phyloP scores from a whole-genome alignment of 75 land plant genomes.

The Selaginella tamariscina region DNA sequence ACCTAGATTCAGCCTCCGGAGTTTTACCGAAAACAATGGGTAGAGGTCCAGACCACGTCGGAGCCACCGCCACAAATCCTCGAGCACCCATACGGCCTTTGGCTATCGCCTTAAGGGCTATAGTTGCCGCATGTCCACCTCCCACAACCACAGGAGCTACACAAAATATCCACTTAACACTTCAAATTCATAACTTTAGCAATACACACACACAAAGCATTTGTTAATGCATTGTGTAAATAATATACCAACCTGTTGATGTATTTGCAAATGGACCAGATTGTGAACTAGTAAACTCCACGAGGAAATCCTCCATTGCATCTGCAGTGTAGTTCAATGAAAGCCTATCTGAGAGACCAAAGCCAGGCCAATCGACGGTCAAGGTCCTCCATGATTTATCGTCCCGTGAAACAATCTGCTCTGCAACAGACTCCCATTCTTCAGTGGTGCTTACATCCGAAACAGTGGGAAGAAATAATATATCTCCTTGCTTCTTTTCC shows the following conservation, averaged over 20 bases:
- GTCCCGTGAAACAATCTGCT: conserved; percentile 38
- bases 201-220: no score
- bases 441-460: conserved; percentile 99
- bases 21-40: conserved; percentile 95
- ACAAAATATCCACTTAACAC: conserved; percentile 17
- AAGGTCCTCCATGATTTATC: conserved; percentile 46
- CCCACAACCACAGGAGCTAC: conserved; percentile 60
- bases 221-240: no score
- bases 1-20: conserved; percentile 81
- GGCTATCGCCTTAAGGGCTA: conserved; percentile 55
- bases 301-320: conserved; percentile 74
- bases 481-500: conserved; percentile 17
- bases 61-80: conserved; percentile 87
- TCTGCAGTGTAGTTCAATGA: conserved; percentile 74
- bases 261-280: conserved; percentile 43
- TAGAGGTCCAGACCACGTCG: conserved; percentile 97
- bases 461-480: conserved; percentile 78
- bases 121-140: conserved; percentile 92
- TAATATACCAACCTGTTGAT: conserved; percentile 28
- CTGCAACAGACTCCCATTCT: conserved; percentile 76
- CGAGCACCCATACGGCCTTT: conserved; percentile 51
- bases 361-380: conserved; percentile 94
- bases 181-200: not conserved
- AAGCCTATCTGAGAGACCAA: conserved; percentile 86
- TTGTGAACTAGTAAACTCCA: conserved; percentile 51